Percentiles rank a stretch among this genome's conserved stretches.
Evolutionary conservation across 306 rosid species (phyloP).

Genomic region (Citrullus mucosospermus): DNA sequence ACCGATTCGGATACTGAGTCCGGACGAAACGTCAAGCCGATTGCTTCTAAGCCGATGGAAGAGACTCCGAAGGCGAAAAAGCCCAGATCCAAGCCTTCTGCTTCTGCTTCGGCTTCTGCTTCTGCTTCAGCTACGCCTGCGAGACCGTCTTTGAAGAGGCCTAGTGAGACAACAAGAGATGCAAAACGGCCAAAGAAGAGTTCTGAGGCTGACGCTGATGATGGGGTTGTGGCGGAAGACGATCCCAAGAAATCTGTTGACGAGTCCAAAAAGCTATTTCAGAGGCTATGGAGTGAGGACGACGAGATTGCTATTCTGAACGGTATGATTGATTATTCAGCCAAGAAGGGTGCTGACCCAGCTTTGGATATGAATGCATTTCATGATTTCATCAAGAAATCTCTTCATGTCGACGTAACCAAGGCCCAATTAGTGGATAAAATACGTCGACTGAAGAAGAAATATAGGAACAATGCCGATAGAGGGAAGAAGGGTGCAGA

Average conservation of each 20-base stretch:
- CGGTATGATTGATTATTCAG: constrained; percentile 27
- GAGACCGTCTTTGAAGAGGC: constrained; percentile 27
- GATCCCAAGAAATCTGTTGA: constrained; percentile 25
- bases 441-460: constrained; percentile 45
- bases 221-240: constrained; percentile 15
- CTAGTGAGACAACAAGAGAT: constrained; percentile 8
- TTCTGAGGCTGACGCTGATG: constrained; percentile 10
- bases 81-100: constrained; percentile 24
- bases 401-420: constrained; percentile 24
- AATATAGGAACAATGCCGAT: constrained; percentile 14
- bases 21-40: constrained; percentile 20
- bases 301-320: constrained; percentile 36
- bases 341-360: constrained; percentile 26
- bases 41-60: constrained; percentile 39
- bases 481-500: constrained; percentile 23
- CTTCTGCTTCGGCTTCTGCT: neutral
- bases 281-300: constrained; percentile 46
- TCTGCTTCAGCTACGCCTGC: neutral
- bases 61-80: constrained; percentile 25
- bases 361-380: constrained; percentile 15
- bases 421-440: constrained; percentile 32
- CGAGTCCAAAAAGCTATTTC: constrained; percentile 28
- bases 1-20: constrained; percentile 30
- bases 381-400: constrained; percentile 32
- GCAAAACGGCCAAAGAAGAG: constrained; percentile 34